Conservation (phyloP, 2,329 filamentous ascomycete genomes). For the Plenodomus lindquistii region DNA sequence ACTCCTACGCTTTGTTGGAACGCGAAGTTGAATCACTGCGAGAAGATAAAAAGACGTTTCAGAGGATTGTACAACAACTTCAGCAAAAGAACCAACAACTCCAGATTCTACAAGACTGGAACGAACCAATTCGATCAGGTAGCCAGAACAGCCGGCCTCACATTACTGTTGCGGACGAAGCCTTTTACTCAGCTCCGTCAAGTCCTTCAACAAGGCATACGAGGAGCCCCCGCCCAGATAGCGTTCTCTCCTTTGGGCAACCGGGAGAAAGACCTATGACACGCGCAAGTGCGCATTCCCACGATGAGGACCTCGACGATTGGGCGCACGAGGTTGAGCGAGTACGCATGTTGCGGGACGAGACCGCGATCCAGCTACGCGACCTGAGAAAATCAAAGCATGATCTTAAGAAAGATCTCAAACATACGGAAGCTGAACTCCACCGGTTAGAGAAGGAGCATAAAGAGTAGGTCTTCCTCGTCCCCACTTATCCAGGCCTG, state of each 20-base stretch:
- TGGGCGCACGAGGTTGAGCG: constrained; percentile 42
- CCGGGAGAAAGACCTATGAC: constrained; percentile 23
- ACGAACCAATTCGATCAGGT: constrained; percentile 13
- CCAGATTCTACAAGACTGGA: constrained; percentile 29
- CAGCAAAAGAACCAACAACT: constrained; percentile 36
- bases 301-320: constrained; percentile 24
- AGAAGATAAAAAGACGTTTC: constrained; percentile 38
- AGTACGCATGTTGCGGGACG: constrained; percentile 38
- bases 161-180: constrained; percentile 11
- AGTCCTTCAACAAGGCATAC: constrained; percentile 14
- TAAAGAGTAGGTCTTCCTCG: constrained; percentile 18
- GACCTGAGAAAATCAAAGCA: constrained; percentile 35
- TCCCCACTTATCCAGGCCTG: not conserved
- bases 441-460: constrained; percentile 33
- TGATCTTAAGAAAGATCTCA: constrained; percentile 37
- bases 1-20: constrained; percentile 32
- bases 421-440: constrained; percentile 38
- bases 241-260: not conserved
- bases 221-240: constrained; percentile 9
- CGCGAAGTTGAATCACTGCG: constrained; percentile 31
- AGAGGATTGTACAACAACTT: constrained; percentile 33
- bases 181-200: constrained; percentile 12
- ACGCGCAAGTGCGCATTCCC: constrained; percentile 19
- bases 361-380: constrained; percentile 38
- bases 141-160: constrained; percentile 10